Base-by-base conservation (phyloP, 495 filamentous ascomycete genomes). In the Daldinia caldariorum region DNA sequence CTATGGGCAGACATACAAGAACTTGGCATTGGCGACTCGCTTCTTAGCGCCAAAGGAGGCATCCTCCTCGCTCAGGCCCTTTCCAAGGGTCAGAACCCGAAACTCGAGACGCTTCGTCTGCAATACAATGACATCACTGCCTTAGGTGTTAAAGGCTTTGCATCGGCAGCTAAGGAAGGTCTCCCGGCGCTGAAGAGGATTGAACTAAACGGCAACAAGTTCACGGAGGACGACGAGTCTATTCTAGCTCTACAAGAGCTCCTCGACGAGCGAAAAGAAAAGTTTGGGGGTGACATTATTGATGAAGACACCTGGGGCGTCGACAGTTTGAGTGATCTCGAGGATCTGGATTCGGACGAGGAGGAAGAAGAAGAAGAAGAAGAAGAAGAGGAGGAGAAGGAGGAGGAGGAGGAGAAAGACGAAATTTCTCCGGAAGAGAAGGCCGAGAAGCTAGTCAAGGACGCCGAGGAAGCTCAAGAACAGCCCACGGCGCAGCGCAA, bases 161-260 rank as follows among this genome's bases (percentile, higher is more conserved):
- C 88, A 20, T 81, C 86, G 32, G 90, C 90, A 0, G 84, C 87
- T 13, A 86, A 88, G 76, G 82, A 83, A 14, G 82, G 83, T 8
- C 82, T 97, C n/a, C 91, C 90, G 0, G 83, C 83, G 26, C 80
- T 97, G 66, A 88, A 88, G 79, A 89, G 92, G 69, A 87, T 97
- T 64, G 95, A 99, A 78, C 82, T 99, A 66, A 98, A 99, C 78
- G 95, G 95, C 41, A 99, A 99, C 83, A 94, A 91, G 73, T 97
- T 99, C 71, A 83, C 84, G 7, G 94, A 97, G 77, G 94, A 96
- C 1, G 94, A 97, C 69, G 78, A 84, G 32, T 83, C 84, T 49
- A 85, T 89, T 58, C 64, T 82, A 20, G 69, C 72, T 13, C 76
- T 89, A 4, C 80, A 82, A 56, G 81, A 83, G 29, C 78, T 88